Base-by-base conservation (phyloP, 176 grass and related monocot species). In the Secale cereale region DNA sequence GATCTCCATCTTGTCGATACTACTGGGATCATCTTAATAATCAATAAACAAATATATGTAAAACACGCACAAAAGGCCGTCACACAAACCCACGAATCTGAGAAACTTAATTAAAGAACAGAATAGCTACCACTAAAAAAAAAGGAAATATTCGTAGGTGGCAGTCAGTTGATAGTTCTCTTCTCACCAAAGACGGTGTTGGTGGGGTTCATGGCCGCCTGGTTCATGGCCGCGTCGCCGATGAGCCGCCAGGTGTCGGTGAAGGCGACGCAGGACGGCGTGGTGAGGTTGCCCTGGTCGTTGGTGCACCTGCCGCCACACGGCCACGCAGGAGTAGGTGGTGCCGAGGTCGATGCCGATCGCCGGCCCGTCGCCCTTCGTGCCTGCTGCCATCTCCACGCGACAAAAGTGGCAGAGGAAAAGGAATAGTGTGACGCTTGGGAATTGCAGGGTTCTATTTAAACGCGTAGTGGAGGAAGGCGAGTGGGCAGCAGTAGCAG, bases 291-390 rank as follows among this genome's bases (percentile, higher is more conserved):
- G 11, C 69, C 69, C 69, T 43, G 69, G 69, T 72, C 69, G 12
- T 72, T 72, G 5, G 37, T 72, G 69, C 69, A 3, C n/a, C n/a
- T 22, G 69, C 0, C n/a, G 95, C 95, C 95, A 97, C 22, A 97
- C 94, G 37, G 88, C 94, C 14, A 97, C 89, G 80, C 94, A 97
- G 50, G 94, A 94, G 85, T 97, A 97, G 36, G 94, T 97, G 13
- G 91, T 94, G 45, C 94, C 94, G 29, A 97, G 89, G 61, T 97
- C 94, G 84, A 97, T 97, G 74, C 94, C 94, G 52, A 97, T 97
- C 19, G 94, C 94, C 70, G 91, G 94, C 20, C 91, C 91, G 57
- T 59, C 57, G 8, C 3, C 9, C 57, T 59, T 59, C 8, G 57
- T 23, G 22, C 7, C 8, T 20, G 28, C 57, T 20, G 29, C 64